Evolutionary conservation across 2,329 filamentous ascomycete species (phyloP).

Genomic region (Apiospora marii): DNA sequence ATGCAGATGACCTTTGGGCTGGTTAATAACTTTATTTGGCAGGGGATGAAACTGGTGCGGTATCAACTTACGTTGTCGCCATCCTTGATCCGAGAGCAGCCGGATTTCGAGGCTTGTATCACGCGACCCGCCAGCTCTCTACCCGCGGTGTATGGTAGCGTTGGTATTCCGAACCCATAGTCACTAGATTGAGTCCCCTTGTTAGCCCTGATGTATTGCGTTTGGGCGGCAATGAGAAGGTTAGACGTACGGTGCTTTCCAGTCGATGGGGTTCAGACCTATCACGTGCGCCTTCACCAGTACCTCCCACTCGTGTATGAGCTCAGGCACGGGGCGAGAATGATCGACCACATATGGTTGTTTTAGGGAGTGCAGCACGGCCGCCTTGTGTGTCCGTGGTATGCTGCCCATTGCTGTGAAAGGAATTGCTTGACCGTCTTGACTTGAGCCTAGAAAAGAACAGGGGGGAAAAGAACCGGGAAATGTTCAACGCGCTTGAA

Average conservation of each 20-base stretch:
- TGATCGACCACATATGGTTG: constrained; percentile 8
- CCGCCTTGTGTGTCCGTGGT: constrained; percentile 4
- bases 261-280: constrained; percentile 80
- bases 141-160: constrained; percentile 73
- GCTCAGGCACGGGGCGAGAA: not conserved
- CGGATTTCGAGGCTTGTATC: constrained; percentile 51
- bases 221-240: not conserved
- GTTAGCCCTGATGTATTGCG: not conserved
- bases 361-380: constrained; percentile 7
- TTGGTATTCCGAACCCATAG: constrained; percentile 74
- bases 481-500: not conserved
- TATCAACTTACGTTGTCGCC: constrained; percentile 58
- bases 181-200: constrained; percentile 54
- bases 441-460: not conserved
- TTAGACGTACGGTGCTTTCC: constrained; percentile 71
- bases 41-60: rapidly evolving
- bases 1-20: constrained; percentile 64
- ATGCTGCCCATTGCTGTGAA: not conserved
- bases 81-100: constrained; percentile 58
- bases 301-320: not conserved
- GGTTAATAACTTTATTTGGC: not conserved
- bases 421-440: too few species aligned
- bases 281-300: constrained; percentile 66
- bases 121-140: constrained; percentile 74
- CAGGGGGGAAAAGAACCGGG: not conserved